Evolutionary conservation across 352 stramenopile genomes (phyloP).

Genomic region (Globisporangium iwayamae): DNA sequence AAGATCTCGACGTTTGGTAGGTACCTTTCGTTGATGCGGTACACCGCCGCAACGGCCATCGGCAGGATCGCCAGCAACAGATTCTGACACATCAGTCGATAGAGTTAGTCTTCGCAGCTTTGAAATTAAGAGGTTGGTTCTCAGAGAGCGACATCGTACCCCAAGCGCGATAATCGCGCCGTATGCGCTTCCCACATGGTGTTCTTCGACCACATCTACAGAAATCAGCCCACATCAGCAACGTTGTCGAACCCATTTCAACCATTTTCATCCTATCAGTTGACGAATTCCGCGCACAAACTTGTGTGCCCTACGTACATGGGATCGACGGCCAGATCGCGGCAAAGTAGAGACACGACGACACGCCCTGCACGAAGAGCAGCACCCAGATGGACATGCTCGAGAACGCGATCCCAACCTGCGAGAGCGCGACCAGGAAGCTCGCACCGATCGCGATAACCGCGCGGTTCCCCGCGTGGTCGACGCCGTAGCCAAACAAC

Average conservation of each 20-base stretch:
- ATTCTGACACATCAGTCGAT: slow-evolving; percentile 26
- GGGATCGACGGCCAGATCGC: slow-evolving; percentile 84
- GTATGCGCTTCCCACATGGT: slow-evolving; percentile 76
- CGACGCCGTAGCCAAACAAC: slow-evolving; percentile 72
- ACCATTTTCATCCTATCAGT: neutral
- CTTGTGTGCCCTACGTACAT: slow-evolving; percentile 20
- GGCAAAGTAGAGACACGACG: slow-evolving; percentile 78
- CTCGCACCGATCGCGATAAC: slow-evolving; percentile 51
- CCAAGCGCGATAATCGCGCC: slow-evolving; percentile 73
- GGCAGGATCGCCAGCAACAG: slow-evolving; percentile 38
- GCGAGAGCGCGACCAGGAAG: slow-evolving; percentile 48
- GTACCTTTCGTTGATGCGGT: slow-evolving; percentile 33
- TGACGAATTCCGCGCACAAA: neutral
- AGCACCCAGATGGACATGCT: slow-evolving; percentile 44
- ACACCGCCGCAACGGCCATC: slow-evolving; percentile 35
- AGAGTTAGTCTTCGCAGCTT: neutral
- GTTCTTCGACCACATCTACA: slow-evolving; percentile 63
- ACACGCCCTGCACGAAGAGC: slow-evolving; percentile 72
- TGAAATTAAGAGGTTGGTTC: neutral
- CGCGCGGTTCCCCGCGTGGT: slow-evolving; percentile 55
- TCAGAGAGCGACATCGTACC: slow-evolving; percentile 13
- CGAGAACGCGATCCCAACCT: slow-evolving; percentile 55
- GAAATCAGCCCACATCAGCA: neutral
- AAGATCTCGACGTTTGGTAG: slow-evolving; percentile 36
- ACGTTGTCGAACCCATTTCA: neutral